Evolutionary conservation across 2,329 filamentous ascomycete species (phyloP).

Genomic region (Talaromyces sp.): DNA sequence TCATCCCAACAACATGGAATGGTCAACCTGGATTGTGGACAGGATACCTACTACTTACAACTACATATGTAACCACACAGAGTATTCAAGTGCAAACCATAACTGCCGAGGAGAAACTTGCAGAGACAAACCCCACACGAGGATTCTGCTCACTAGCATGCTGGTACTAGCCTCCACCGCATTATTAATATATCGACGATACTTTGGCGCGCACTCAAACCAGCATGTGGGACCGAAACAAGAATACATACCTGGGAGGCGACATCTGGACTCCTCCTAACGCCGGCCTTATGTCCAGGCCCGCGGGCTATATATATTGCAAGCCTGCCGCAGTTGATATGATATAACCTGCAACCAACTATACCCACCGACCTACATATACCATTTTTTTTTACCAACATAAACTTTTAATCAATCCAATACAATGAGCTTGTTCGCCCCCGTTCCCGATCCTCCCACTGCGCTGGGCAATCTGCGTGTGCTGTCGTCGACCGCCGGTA

Average conservation of each 20-base stretch:
- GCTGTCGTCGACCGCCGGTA: conserved; percentile 60
- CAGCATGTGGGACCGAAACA: background rate
- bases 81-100: background rate
- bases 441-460: conserved; percentile 50
- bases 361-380: background rate
- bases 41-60: no score
- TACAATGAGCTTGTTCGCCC: background rate
- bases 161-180: background rate
- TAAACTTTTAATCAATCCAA: background rate
- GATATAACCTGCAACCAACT: background rate
- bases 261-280: background rate
- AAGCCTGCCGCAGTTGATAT: background rate
- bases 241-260: background rate
- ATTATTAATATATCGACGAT: no score
- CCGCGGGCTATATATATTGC: background rate
- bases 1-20: background rate
- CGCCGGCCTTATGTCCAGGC: background rate
- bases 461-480: conserved; percentile 62
- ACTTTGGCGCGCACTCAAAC: no score
- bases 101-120: background rate
- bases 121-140: background rate
- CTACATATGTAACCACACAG: no score
- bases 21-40: background rate
- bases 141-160: background rate
- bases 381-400: background rate